Evolutionary conservation across 495 filamentous ascomycete species (phyloP).

Genomic region (Neurospora sublineolata): DNA sequence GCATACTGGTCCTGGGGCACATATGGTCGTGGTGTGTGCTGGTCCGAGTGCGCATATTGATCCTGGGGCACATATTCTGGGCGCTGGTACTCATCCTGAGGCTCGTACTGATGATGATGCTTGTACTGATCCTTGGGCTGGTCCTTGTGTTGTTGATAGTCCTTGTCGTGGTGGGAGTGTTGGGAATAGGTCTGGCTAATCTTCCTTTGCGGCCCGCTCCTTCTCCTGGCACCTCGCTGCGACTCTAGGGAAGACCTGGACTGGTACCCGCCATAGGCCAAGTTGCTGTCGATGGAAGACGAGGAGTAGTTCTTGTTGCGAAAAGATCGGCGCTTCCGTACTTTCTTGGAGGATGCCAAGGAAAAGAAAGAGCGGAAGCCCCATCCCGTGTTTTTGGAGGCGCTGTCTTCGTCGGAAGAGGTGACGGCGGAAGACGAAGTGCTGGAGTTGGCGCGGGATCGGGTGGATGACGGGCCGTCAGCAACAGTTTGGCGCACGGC

Average conservation of each 20-base stretch:
- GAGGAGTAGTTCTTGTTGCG: slow-evolving; percentile 36
- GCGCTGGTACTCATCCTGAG: slow-evolving; percentile 5
- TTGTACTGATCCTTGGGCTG: background rate
- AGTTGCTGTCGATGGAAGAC: slow-evolving; percentile 38
- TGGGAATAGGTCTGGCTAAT: background rate
- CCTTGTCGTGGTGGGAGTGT: background rate
- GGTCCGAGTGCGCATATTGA: background rate
- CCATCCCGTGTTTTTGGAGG: slow-evolving; percentile 29
- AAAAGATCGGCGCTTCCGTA: slow-evolving; percentile 32
- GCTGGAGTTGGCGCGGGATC: slow-evolving; percentile 27
- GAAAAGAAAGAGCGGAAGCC: slow-evolving; percentile 35
- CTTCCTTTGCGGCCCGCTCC: slow-evolving; percentile 6
- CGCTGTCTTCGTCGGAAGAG: slow-evolving; percentile 36
- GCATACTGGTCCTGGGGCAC: background rate
- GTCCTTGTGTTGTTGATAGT: background rate
- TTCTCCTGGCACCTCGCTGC: slow-evolving; percentile 4
- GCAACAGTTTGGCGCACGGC: slow-evolving; percentile 18
- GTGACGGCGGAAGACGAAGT: slow-evolving; percentile 30
- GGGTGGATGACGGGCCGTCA: slow-evolving; percentile 16
- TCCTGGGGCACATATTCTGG: slow-evolving; percentile 4
- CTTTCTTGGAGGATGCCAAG: slow-evolving; percentile 26
- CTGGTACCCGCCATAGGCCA: slow-evolving; percentile 47
- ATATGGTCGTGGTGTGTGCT: background rate
- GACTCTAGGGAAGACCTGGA: slow-evolving; percentile 23
- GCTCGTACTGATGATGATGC: background rate